Conservation (phyloP, 2,329 filamentous ascomycete species). For the Penicillium sp. region DNA sequence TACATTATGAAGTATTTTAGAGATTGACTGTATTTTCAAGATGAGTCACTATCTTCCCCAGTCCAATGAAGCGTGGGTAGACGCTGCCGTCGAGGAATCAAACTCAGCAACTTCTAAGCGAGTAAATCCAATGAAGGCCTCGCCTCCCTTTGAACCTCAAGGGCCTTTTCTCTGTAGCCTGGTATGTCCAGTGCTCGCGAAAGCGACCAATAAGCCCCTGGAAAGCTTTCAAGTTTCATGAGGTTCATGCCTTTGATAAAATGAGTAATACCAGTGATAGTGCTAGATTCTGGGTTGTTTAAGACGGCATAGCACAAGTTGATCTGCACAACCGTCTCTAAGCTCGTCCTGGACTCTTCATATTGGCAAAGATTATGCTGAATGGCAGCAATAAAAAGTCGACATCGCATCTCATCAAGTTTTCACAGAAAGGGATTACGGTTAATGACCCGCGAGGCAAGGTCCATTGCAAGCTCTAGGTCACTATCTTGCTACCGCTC, state of each 20-base stretch:
- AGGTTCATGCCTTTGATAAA: conserved; percentile 21
- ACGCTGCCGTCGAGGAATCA: not conserved
- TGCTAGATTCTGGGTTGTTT: not conserved
- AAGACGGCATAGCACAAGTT: not conserved
- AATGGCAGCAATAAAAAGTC: conserved; percentile 15
- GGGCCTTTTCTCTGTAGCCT: conserved; percentile 18
- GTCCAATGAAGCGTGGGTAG: conserved; percentile 6
- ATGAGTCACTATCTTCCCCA: not conserved
- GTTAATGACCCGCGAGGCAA: conserved; percentile 4
- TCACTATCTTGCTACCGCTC: conserved; percentile 9
- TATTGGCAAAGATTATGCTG: conserved; percentile 11
- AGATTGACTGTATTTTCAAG: not conserved
- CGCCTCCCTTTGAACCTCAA: conserved; percentile 13
- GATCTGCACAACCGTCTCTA: conserved; percentile 7
- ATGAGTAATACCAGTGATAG: conserved; percentile 17
- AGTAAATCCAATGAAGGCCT: conserved; percentile 7
- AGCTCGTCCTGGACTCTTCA: conserved; percentile 8
- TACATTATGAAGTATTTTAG: not conserved
- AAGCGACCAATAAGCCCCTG: conserved; percentile 18
- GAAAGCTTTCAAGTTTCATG: conserved; percentile 12
- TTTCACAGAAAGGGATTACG: conserved; percentile 7
- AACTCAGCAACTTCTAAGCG: not conserved
- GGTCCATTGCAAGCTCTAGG: conserved; percentile 11
- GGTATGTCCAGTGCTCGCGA: conserved; percentile 13
- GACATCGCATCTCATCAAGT: conserved; percentile 12